phyloP scores from a whole-genome alignment of 768 basidiomycete species.

The Suillus cothurnatus region DNA sequence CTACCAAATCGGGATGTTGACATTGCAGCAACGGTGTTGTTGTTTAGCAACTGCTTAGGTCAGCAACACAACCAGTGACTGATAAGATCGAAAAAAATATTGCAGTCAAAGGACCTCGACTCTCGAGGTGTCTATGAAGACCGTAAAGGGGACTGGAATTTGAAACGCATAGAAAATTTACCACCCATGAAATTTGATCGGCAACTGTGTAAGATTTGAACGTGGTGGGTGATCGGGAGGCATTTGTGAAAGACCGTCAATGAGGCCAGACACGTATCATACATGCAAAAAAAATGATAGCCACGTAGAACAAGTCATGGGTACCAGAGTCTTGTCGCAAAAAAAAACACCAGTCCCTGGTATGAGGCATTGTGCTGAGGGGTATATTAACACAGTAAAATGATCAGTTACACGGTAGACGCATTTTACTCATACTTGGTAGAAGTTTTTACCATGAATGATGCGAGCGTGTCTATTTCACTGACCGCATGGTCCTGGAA shows the following conservation, averaged over 20 bases:
- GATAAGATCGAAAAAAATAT: conserved; percentile 26
- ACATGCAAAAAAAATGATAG: not conserved
- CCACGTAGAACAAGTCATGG: not conserved
- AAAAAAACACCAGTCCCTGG: not conserved
- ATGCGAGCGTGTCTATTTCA: conserved; percentile 81
- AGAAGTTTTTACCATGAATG: conserved; percentile 72
- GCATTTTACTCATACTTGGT: conserved; percentile 47
- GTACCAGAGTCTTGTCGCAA: not conserved
- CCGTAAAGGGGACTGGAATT: not conserved
- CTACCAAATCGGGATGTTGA: conserved; percentile 17
- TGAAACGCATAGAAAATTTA: not conserved
- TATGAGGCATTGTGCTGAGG: not conserved
- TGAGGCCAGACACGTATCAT: not conserved
- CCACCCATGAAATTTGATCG: not conserved
- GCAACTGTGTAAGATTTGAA: not conserved
- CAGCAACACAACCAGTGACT: conserved; percentile 13
- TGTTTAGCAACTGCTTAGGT: conserved; percentile 18
- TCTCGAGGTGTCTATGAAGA: not conserved
- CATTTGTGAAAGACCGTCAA: not conserved
- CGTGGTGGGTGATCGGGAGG: not conserved
- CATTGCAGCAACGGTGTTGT: not conserved
- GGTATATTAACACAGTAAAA: not conserved
- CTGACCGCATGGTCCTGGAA: conserved; percentile 63
- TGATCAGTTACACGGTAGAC: conserved; percentile 17
- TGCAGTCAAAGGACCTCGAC: not conserved